Conservation (phyloP, 257 asterid species). For the Jacaranda copaia region DNA sequence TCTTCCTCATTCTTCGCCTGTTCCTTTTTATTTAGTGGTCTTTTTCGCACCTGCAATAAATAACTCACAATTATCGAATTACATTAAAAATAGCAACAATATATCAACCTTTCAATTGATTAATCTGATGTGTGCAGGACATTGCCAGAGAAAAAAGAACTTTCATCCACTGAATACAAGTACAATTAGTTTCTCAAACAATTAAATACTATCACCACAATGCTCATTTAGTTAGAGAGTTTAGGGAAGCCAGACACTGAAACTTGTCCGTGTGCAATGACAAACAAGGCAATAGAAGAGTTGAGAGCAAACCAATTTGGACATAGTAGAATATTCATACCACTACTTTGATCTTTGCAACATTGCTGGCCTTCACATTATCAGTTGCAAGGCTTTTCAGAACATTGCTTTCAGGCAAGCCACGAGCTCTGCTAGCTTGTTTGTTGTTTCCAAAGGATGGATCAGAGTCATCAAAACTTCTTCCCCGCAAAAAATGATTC, state of each 20-base stretch:
- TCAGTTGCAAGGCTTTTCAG: conserved; percentile 74
- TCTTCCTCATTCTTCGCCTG: conserved; percentile 89
- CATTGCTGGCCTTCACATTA: conserved; percentile 86
- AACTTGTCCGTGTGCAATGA: not conserved
- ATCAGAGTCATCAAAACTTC: conserved; percentile 82
- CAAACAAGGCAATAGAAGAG: conserved; percentile 22
- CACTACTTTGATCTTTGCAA: conserved; percentile 99
- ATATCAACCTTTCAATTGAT: not conserved
- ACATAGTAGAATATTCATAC: conserved; percentile 45
- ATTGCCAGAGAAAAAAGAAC: not conserved
- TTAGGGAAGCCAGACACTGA: not conserved
- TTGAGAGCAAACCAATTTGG: conserved; percentile 15
- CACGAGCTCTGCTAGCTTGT: conserved; percentile 67
- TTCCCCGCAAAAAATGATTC: conserved; percentile 66
- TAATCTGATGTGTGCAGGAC: conserved; percentile 2
- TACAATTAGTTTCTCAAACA: conserved; percentile 1
- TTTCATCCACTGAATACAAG: not conserved
- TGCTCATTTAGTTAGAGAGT: conserved; percentile 18
- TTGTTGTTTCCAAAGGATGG: conserved; percentile 70
- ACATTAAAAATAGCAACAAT: conserved; percentile 20
- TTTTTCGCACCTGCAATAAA: conserved; percentile 79
- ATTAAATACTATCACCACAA: conserved; percentile 1
- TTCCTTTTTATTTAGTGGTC: conserved; percentile 93
- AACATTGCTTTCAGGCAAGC: conserved; percentile 70
- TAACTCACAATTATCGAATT: conserved; percentile 30